Evolutionary conservation across 2,329 filamentous ascomycete genomes (phyloP).

Genomic region (Neobulgaria alba): DNA sequence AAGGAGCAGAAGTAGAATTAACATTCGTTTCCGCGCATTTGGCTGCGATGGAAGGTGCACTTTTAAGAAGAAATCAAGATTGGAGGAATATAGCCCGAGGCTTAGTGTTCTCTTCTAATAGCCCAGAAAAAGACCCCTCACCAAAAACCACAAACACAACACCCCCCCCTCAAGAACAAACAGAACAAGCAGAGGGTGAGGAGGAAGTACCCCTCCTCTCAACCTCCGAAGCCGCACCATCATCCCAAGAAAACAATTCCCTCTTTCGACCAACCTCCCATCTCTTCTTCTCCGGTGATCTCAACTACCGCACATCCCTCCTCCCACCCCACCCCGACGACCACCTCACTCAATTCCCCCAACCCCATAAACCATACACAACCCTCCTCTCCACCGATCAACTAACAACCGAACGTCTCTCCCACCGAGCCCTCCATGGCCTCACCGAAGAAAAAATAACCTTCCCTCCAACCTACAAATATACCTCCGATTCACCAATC

Average conservation of each 20-base stretch:
- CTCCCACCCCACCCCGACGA: slow-evolving; percentile 53
- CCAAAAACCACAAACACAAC: too few species aligned
- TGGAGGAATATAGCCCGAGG: slow-evolving; percentile 78
- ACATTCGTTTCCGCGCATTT: slow-evolving; percentile 87
- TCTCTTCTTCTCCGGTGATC: slow-evolving; percentile 80
- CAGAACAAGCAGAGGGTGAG: neutral
- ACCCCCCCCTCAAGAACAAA: too few species aligned
- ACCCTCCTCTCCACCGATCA: slow-evolving; percentile 70
- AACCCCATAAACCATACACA: slow-evolving; percentile 54
- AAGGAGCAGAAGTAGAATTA: slow-evolving; percentile 46
- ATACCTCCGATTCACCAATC: slow-evolving; percentile 40
- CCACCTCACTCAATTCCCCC: slow-evolving; percentile 47
- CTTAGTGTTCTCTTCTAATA: slow-evolving; percentile 56
- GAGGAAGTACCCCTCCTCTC: slow-evolving; percentile 33
- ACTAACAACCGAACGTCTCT: slow-evolving; percentile 60
- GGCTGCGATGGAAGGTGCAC: slow-evolving; percentile 75
- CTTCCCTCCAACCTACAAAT: slow-evolving; percentile 95
- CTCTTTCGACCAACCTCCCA: slow-evolving; percentile 70
- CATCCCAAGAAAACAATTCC: slow-evolving; percentile 20
- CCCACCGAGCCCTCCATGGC: slow-evolving; percentile 67
- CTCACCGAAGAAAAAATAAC: slow-evolving; percentile 63
- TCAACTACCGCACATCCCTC: slow-evolving; percentile 85
- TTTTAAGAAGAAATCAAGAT: slow-evolving; percentile 71
- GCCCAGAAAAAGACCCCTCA: neutral
- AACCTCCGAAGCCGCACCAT: slow-evolving; percentile 38